Evolutionary conservation across 2,329 filamentous ascomycete genomes (phyloP).

Genomic region (Apiospora aurea): DNA sequence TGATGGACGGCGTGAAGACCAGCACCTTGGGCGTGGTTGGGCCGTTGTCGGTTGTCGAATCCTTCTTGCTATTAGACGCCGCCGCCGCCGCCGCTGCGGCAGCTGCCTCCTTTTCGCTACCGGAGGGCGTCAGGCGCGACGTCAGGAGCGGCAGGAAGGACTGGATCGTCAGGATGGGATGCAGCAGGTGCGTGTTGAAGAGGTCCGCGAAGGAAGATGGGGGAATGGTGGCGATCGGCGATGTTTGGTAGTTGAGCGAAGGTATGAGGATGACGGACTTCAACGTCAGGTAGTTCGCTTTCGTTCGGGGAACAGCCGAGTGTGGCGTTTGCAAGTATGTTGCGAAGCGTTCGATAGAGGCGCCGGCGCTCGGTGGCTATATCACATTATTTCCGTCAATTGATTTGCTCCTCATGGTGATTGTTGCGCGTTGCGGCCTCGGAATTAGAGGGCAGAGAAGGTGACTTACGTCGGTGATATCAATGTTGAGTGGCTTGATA

Average conservation of each 20-base stretch:
- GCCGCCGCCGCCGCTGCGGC: not conserved
- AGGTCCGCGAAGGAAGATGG: constrained; percentile 87
- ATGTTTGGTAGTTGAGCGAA: constrained; percentile 79
- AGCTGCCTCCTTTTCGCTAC: constrained; percentile 31
- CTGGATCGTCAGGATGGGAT: constrained; percentile 88
- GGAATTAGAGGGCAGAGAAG: not conserved
- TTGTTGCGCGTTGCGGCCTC: not conserved
- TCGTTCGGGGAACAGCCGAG: constrained; percentile 76
- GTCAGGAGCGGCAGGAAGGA: constrained; percentile 84
- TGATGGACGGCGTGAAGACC: constrained; percentile 80
- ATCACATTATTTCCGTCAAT: constrained; percentile 30
- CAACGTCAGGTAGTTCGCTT: constrained; percentile 77
- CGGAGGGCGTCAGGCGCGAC: constrained; percentile 56
- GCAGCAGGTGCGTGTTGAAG: constrained; percentile 89
- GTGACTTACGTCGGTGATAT: constrained; percentile 76
- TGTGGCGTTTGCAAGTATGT: constrained; percentile 77
- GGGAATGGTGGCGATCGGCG: constrained; percentile 84
- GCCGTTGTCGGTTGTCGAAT: constrained; percentile 29
- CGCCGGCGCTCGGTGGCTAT: constrained; percentile 71
- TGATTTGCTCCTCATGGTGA: not conserved
- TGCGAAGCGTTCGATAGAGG: constrained; percentile 75
- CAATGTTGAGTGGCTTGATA: constrained; percentile 81
- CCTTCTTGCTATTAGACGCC: constrained; percentile 35
- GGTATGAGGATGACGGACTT: constrained; percentile 86
- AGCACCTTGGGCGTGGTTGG: constrained; percentile 69